These are phyloP conservation scores for Pichia phayaonensis DNA, from an alignment of 805 yeast species.

Conservation along the genomic window DNA sequence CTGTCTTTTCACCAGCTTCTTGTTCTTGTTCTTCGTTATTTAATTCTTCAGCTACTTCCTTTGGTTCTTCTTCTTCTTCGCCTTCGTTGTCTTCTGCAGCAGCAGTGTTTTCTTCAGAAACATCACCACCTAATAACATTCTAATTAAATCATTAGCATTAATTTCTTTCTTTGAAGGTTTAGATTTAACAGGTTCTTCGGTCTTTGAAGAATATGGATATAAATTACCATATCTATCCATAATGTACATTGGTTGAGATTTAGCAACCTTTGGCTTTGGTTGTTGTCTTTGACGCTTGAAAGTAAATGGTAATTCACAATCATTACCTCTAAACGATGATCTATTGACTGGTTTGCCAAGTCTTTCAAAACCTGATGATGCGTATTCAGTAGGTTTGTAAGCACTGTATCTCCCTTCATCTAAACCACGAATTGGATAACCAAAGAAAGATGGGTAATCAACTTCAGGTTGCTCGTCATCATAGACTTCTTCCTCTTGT, in stretches of 20 bases:
- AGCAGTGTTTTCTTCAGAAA: neutral
- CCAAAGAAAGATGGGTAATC: neutral
- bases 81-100: neutral
- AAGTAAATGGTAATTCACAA: neutral
- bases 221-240: constrained; percentile 11
- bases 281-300: constrained; percentile 4
- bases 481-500: neutral
- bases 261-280: neutral
- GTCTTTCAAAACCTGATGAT: neutral
- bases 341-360: neutral
- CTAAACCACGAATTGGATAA: neutral
- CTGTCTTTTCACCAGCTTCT: neutral
- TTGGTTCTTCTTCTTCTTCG: neutral
- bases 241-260: constrained; percentile 6
- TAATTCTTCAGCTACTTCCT: neutral
- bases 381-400: neutral
- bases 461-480: neutral
- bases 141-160: constrained; percentile 7
- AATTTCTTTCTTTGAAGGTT: constrained; percentile 3
- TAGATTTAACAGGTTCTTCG: neutral
- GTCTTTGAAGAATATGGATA: constrained; percentile 3
- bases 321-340: neutral
- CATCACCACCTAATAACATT: constrained; percentile 5
- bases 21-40: no score
- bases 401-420: neutral